These are phyloP conservation scores for Bruguiera hainesii DNA, from an alignment of 441 rosid species.

Conservation along the genomic window DNA sequence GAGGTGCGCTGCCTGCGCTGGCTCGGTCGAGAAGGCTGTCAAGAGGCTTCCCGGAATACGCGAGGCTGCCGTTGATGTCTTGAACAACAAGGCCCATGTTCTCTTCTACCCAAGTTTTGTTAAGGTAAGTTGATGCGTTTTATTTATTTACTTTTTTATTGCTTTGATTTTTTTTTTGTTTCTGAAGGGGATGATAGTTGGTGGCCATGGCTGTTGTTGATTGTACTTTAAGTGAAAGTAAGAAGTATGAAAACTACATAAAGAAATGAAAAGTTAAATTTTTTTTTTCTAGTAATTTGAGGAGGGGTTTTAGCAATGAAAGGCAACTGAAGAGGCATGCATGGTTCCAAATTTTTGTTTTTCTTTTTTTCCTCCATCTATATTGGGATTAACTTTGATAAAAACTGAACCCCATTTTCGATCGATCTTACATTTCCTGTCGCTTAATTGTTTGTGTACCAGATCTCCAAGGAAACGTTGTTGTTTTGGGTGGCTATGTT, in stretches of 20 bases:
- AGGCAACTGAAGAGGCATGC: too few relatives aligned
- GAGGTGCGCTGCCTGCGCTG: constrained; percentile 85
- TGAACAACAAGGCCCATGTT: constrained; percentile 64
- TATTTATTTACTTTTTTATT: neutral
- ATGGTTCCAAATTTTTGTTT: too few relatives aligned
- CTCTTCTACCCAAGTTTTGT: constrained; percentile 49
- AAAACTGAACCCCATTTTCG: too few relatives aligned
- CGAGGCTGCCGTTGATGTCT: constrained; percentile 66
- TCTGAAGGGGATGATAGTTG: neutral
- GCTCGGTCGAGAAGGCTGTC: constrained; percentile 75
- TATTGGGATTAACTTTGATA: too few relatives aligned
- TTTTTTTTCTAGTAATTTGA: too few relatives aligned
- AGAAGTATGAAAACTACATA: neutral
- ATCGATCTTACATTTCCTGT: too few relatives aligned
- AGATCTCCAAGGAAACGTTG: too few relatives aligned
- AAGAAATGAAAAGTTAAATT: too few relatives aligned
- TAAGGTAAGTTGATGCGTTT: constrained; percentile 34
- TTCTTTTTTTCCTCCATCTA: too few relatives aligned
- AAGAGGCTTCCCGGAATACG: constrained; percentile 68
- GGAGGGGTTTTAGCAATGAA: too few relatives aligned
- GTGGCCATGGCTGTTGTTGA: neutral
- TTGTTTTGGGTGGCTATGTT: too few relatives aligned
- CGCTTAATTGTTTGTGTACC: too few relatives aligned
- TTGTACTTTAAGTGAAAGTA: constrained; percentile 12
- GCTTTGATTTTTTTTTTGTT: neutral